Conservation (phyloP, 352 stramenopile species). For the Globisporangium yorkense region DNA sequence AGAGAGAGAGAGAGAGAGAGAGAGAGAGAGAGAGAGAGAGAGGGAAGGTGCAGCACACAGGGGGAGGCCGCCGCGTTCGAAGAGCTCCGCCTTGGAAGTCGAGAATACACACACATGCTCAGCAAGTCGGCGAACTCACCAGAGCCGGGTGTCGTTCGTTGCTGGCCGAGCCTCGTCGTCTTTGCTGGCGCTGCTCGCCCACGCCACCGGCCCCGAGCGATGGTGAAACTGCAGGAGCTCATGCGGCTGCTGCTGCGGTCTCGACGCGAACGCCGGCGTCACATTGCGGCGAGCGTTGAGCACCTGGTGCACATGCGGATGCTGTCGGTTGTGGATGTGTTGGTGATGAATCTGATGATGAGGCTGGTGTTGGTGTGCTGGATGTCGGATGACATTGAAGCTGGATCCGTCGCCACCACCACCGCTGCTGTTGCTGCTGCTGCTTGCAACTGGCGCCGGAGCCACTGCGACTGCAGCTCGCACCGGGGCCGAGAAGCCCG, state of each 20-base stretch:
- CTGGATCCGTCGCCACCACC: background rate
- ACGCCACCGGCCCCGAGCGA: background rate
- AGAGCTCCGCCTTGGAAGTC: background rate
- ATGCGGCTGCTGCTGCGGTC: background rate
- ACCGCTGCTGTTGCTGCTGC: constrained; percentile 1
- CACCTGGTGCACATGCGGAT: background rate
- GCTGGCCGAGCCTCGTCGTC: constrained; percentile 44
- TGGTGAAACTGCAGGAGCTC: background rate
- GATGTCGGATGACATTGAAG: background rate
- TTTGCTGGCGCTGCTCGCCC: constrained; percentile 24
- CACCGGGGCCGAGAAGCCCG: constrained; percentile 45
- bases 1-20: background rate
- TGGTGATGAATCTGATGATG: constrained; percentile 3
- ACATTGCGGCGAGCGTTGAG: constrained; percentile 1
- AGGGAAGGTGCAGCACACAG: background rate
- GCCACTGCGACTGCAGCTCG: constrained; percentile 21
- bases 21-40: background rate
- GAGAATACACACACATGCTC: background rate
- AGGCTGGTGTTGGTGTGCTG: constrained; percentile 2
- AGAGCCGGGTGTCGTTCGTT: constrained; percentile 16
- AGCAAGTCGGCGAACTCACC: constrained; percentile 3
- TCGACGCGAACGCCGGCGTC: constrained; percentile 2
- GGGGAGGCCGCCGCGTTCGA: too few species aligned
- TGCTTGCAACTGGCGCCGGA: constrained; percentile 22
- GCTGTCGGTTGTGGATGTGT: background rate